Evolutionary conservation across 2,329 filamentous ascomycete species (phyloP), one percentile per base, ranked within the genome.

Genomic region (Parastagonospora avenae): DNA sequence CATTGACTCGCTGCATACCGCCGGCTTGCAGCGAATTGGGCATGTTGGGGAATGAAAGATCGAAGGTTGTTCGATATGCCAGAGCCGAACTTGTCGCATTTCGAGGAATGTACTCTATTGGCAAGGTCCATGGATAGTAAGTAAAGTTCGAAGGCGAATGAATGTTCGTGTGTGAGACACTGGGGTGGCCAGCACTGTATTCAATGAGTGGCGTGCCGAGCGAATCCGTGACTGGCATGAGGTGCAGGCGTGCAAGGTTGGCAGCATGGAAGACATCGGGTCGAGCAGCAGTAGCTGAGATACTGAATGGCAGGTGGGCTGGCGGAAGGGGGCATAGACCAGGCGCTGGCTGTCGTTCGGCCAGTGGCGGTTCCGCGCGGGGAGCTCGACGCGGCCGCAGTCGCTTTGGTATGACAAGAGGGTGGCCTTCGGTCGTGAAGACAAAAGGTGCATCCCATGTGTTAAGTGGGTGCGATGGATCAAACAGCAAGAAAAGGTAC

Each of bases 381-480:
- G 40, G 33, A 30, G 46, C n/a, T 56, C 57, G 8, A 50, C 29
- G n/a, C n/a, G 61, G 52, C 14, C 73, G 67, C 6, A 75, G 54
- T 1, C 65, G 63, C 46, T 71, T 71, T 1, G 92, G 92, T 45
- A 99, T 88, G 36, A 97, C 82, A 38, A 99, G 79, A 2, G 94
- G 94, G 73, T 99, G 94, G 0, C 93, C 94, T 75, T 99, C 94
- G 0, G 94, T 99, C 0, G 90, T 94, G 71, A 99, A 97, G 11
- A 99, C 93, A 71, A 89, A 95, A 0, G 92, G 86, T 0, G 87
- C 86, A 73, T 97, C 94, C 33, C 95, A 77, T 15, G 85, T 87
- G 73, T 97, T 97, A 36, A 99, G 77, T 0, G 92, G 91, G 74
- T 97, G 94, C 11, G 86, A 82, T 4, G 87, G 82, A 59, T 96